Percentiles rank a stretch among this genome's conserved stretches.
These are phyloP conservation scores for Cryptosporidium felis DNA, from an alignment of 169 alveolate species.

Conservation along the genomic window DNA sequence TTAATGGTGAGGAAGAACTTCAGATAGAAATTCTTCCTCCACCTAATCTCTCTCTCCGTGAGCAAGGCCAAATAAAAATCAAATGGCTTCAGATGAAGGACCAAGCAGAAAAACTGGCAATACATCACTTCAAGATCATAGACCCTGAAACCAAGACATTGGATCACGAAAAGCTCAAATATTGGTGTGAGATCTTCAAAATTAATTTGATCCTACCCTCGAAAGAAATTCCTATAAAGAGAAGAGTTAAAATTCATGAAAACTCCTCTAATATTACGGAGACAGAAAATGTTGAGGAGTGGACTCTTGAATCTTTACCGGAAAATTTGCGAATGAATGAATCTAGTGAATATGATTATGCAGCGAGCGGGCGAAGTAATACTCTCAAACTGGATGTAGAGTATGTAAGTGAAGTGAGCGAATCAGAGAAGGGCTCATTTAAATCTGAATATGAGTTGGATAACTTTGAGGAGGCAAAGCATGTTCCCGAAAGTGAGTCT, in stretches of 20 bases:
- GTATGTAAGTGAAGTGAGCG: slow-evolving; percentile 3
- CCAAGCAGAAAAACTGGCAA: slow-evolving; percentile 66
- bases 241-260: too few species aligned
- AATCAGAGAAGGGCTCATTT: too few species aligned
- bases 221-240: background rate
- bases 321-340: too few species aligned
- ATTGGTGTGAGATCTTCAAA: slow-evolving; percentile 24
- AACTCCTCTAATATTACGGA: too few species aligned
- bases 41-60: slow-evolving; percentile 9
- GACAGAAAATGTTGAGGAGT: too few species aligned
- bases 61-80: slow-evolving; percentile 38
- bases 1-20: background rate
- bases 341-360: too few species aligned
- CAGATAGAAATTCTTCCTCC: slow-evolving; percentile 39
- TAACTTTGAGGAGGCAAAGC: too few species aligned
- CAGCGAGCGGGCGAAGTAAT: too few species aligned
- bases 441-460: too few species aligned
- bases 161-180: background rate
- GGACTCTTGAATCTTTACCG: too few species aligned
- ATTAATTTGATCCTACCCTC: slow-evolving; percentile 36
- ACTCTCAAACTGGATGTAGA: slow-evolving; percentile 60
- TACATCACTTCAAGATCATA: slow-evolving; percentile 39
- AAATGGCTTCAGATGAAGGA: slow-evolving; percentile 43
- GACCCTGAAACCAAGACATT: slow-evolving; percentile 41
- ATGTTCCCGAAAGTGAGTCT: too few species aligned